These are phyloP conservation scores for Elongisporangium prolatum DNA, from an alignment of 352 stramenopile species.

Conservation along the genomic window DNA sequence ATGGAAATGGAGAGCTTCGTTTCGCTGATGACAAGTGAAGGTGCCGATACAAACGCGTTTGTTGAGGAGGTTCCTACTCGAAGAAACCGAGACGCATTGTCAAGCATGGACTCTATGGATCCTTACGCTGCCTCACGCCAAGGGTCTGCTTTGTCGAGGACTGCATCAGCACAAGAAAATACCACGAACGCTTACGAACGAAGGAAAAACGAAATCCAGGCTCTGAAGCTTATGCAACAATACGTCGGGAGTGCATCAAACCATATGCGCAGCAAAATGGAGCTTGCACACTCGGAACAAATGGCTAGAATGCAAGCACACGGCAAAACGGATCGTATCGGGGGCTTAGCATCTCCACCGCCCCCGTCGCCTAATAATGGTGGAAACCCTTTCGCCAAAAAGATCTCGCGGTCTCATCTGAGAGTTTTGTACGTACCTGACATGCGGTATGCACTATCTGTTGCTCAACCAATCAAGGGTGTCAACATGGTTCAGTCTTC, in stretches of 20 bases:
- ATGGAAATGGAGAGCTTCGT: constrained; percentile 45
- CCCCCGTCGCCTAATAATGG: constrained; percentile 18
- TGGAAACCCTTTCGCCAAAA: constrained; percentile 45
- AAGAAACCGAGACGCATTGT: constrained; percentile 38
- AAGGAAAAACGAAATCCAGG: constrained; percentile 73
- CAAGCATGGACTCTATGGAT: constrained; percentile 70
- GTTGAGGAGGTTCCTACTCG: constrained; percentile 16
- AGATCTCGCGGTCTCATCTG: constrained; percentile 54
- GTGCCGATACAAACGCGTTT: constrained; percentile 18
- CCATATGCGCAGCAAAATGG: constrained; percentile 88
- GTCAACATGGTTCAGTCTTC: constrained; percentile 31
- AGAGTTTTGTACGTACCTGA: constrained; percentile 58
- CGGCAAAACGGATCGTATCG: constrained; percentile 27
- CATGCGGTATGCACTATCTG: constrained; percentile 59
- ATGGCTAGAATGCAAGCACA: constrained; percentile 56
- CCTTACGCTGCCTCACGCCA: constrained; percentile 31
- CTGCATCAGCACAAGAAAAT: background rate
- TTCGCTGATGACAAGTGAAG: constrained; percentile 21
- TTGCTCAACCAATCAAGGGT: constrained; percentile 38
- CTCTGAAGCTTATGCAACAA: constrained; percentile 82
- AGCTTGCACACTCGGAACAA: constrained; percentile 80
- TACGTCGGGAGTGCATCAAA: constrained; percentile 86
- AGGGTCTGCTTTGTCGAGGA: constrained; percentile 5
- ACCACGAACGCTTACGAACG: constrained; percentile 41
- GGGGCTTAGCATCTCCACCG: constrained; percentile 11